Base-by-base conservation (phyloP, 495 filamentous ascomycete genomes). In the Pyrenopolyporus hunteri region DNA sequence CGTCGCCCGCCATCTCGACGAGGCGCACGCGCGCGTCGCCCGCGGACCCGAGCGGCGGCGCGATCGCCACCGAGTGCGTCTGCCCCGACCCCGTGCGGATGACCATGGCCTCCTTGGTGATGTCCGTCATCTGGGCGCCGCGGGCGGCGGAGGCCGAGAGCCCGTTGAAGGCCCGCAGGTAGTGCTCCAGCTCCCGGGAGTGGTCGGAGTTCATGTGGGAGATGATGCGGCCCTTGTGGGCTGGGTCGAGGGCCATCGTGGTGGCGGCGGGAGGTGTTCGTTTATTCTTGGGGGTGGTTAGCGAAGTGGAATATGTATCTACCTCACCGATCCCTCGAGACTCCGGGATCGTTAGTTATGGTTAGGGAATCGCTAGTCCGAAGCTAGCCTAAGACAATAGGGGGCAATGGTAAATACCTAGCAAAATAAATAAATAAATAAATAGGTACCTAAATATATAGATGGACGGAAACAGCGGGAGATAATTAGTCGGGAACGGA, bases 171-270 rank as follows among this genome's bases (percentile, higher is more conserved):
- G 87, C 80, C 57, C 82, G 78, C 0, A 92, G 80, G 74, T 89
- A 92, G 55, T 87, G 81, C 35, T 74, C 67, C 11, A 94, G 78
- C 23, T 89, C 87, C 60, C 80, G 78, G 61, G 74, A 71, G 74
- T 93, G 90, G 78, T 91, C 87, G 32, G 76, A 77, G 77, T 93
- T 93, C 89, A 94, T 92, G 78, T 94, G 90, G 23, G 79, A 77
- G 68, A 89, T 82, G 66, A 91, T 88, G 69, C 87, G 85, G 32
- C 78, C 54, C 57, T 86, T 88, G 57, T 75, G 71, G 16, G 80
- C 76, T 43, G 68, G 54, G 54, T 47, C 40, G 13, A 63, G 20
- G 46, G 69, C 37, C 42, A 69, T 33, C 63, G 69, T 69, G 17
- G 19, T 57, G 16, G 10, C 13, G 9, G 9, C 1, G n/a, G n/a